These are phyloP conservation scores for Kwoniella heveanensis DNA, from an alignment of 768 basidiomycete species.

Conservation along the genomic window DNA sequence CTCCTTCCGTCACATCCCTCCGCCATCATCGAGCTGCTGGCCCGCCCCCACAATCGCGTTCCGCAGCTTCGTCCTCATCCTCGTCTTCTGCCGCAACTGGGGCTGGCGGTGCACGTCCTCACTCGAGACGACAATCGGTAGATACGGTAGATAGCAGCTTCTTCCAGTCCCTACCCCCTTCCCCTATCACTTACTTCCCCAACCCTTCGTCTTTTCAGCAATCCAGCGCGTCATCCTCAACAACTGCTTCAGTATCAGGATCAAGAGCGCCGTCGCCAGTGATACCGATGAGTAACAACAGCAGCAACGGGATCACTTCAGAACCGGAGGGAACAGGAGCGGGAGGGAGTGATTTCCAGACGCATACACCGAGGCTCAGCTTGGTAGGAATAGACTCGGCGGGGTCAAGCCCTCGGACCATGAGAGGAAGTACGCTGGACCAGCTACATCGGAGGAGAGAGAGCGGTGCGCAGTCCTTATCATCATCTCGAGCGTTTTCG, in stretches of 20 bases:
- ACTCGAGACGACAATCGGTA: constrained; percentile 17
- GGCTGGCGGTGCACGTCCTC: constrained; percentile 4
- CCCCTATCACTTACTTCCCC: constrained; percentile 26
- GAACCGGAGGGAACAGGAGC: constrained; percentile 6
- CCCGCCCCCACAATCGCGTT: constrained; percentile 1
- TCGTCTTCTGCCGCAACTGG: not conserved
- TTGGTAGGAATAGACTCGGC: constrained; percentile 20
- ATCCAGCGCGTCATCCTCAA: constrained; percentile 2
- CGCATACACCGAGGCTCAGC: constrained; percentile 12
- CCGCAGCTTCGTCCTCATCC: not conserved
- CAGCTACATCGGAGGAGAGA: constrained; percentile 14
- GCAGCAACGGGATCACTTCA: not conserved
- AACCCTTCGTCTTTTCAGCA: constrained; percentile 20
- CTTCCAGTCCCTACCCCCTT: constrained; percentile 10
- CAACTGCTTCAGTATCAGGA: not conserved
- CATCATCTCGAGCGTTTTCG: constrained; percentile 10
- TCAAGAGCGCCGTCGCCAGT: constrained; percentile 1
- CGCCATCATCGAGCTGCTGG: constrained; percentile 6
- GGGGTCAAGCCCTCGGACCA: constrained; percentile 21
- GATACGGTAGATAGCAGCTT: constrained; percentile 7
- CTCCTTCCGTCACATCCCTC: constrained; percentile 17
- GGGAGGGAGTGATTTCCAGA: not conserved
- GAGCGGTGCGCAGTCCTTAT: constrained; percentile 5
- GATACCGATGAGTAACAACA: constrained; percentile 7
- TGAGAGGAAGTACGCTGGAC: not conserved